Conservation (phyloP, 306 rosid genomes). For the Prosopis cineraria region DNA sequence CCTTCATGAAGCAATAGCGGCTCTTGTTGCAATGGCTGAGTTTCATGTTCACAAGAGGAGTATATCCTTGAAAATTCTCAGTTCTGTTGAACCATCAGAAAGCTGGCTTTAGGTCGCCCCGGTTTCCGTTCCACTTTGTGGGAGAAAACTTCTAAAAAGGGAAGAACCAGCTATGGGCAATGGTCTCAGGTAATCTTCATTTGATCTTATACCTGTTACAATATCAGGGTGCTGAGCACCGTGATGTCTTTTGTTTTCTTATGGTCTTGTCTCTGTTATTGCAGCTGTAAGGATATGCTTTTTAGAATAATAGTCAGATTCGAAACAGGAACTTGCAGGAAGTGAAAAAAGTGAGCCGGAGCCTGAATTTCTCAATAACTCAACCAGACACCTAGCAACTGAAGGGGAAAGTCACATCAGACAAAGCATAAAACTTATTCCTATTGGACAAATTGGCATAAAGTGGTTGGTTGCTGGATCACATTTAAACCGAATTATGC, state of each 20-base stretch:
- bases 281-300: constrained; percentile 60
- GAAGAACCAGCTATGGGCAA: constrained; percentile 52
- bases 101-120: constrained; percentile 54
- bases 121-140: constrained; percentile 50
- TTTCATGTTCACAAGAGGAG: constrained; percentile 46
- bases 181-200: constrained; percentile 52
- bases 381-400: constrained; percentile 20
- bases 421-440: background rate
- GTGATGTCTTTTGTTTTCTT: background rate
- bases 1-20: constrained; percentile 49
- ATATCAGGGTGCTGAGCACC: too few species aligned
- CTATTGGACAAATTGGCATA: background rate
- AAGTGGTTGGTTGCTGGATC: background rate
- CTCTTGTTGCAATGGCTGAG: constrained; percentile 43
- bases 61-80: constrained; percentile 55
- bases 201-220: too few species aligned
- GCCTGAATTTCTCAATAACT: constrained; percentile 30
- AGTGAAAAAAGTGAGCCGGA: too few species aligned
- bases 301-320: background rate
- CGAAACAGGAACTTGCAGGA: too few species aligned
- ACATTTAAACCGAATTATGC: background rate
- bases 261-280: background rate
- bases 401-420: background rate
- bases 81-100: constrained; percentile 57
- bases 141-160: constrained; percentile 51